Evolutionary conservation across 768 basidiomycete genomes (phyloP), one percentile per base, ranked within the genome.

Genomic region (Butyriboletus loyo): DNA sequence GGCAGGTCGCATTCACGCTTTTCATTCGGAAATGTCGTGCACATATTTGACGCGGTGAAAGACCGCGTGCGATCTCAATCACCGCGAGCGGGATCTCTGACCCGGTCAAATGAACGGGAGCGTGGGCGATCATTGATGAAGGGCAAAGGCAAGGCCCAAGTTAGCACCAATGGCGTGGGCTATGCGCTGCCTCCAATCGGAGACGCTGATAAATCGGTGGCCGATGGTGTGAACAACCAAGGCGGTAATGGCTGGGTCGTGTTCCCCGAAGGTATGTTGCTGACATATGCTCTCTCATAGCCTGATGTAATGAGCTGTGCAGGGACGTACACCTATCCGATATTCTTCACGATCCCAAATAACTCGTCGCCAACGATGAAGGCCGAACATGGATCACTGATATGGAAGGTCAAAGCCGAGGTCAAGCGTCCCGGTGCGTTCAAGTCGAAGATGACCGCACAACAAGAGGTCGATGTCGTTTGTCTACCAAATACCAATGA

Each of bases 311-410:
- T 25, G 15, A n/a, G 38, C 9, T 36, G 21, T 53, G 30, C 59
- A 90, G 94, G 94, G 19, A 88, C 84, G 6, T 98, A 98, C 67
- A 92, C 87, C 17, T 98, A 92, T 70, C 96, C 96, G 3, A 89
- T 99, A 62, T 89, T 89, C 14, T 94, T 98, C 67, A 77, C 85
- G 17, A 85, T 99, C 50, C 92, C 96, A 0, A 76, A 83, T 6
- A 78, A 82, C 53, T 77, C 87, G 4, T 92, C 94, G 3, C 91
- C 96, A 2, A 84, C 85, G 0, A 74, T 95, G 56, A 75, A 77
- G 38, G 85, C 85, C 54, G 81, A 86, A 35, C 87, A 82, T 58
- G 96, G 94, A 9, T 79, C 82, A 3, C 84, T 97, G 13, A 66
- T 66, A 1, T 99, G 97, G 85, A 74, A 76, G 38, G 78, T 98